Base-by-base conservation (phyloP, 495 filamentous ascomycete genomes). In the Diplogelasinospora grovesii region DNA sequence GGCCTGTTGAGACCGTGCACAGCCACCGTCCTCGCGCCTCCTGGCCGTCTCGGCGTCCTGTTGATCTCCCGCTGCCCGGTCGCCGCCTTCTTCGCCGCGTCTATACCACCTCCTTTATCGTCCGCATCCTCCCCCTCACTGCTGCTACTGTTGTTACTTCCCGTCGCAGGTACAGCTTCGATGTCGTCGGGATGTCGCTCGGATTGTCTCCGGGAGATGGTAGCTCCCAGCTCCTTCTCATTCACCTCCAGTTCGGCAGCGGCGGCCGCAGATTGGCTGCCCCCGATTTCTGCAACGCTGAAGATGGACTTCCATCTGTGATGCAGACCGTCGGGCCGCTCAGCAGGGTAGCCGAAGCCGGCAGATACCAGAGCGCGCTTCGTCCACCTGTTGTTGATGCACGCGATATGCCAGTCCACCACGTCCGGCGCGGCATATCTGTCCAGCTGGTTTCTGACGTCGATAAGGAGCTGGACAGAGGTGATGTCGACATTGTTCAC, bases 401-500 rank as follows among this genome's bases (percentile, higher is more conserved):
- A 82, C 9, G 89, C 86, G 46, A 98, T 83, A 61, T 98, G 92
- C 89, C 92, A 97, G 54, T 98, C 88, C 5, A 98, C 89, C 5
- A 77, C 69, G 8, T 89, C 82, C 0, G 92, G 92, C 0, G 82
- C 63, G 11, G 86, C 77, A 58, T 95, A 95, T 10, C 81, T 75
- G 61, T 97, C 92, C 15, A 98, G 79, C 58, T 97, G 93, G 62
- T 97, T 98, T 59, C 92, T 89, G 2, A 98, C 87, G 52, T 98
- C 92, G 61, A 98, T 95, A 26, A 98, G 69, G 60, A 92, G 84
- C 66, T 98, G 92, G 2, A 96, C 77, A 0, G 88, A 94, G 1
- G 92, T 96, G 40, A 94, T 78, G 51, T 98, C 92, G 35, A 96
- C 86, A 51, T 96, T 89, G 65, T 98, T 96, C 52, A 98, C 92